Conservation (phyloP, 345 rosid species). For the Euclidium syriacum region DNA sequence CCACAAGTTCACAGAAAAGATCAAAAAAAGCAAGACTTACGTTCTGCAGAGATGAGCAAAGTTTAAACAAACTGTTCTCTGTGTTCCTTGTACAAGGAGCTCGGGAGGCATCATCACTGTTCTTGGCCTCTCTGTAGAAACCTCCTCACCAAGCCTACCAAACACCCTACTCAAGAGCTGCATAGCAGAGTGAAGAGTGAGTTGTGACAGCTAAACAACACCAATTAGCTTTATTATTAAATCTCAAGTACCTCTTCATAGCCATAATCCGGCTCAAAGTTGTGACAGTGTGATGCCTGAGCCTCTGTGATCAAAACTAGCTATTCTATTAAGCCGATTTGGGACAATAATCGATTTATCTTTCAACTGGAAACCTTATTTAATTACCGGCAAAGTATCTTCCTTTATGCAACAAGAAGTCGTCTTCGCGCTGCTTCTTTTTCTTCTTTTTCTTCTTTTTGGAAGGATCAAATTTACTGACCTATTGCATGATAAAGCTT, state of each 20-base stretch:
- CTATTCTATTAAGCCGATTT: neutral
- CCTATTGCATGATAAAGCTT: slow-evolving; percentile 17
- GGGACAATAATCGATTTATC: neutral
- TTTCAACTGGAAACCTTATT: neutral
- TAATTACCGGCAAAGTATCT: slow-evolving; percentile 43
- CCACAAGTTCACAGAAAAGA: neutral
- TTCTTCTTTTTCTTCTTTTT: slow-evolving; percentile 89
- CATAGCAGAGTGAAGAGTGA: neutral
- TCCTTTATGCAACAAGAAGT: slow-evolving; percentile 54
- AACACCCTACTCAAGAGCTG: slow-evolving; percentile 81
- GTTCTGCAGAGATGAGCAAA: slow-evolving; percentile 88
- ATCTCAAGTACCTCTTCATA: slow-evolving; percentile 61
- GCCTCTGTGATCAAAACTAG: slow-evolving; percentile 34
- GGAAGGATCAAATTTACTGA: slow-evolving; percentile 52
- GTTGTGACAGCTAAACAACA: too few species aligned
- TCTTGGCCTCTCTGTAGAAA: slow-evolving; percentile 77
- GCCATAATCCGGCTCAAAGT: slow-evolving; percentile 67
- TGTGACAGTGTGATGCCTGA: slow-evolving; percentile 35
- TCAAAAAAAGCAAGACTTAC: slow-evolving; percentile 30
- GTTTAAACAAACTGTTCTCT: slow-evolving; percentile 74
- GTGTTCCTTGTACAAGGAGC: slow-evolving; percentile 79
- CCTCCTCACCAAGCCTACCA: slow-evolving; percentile 68
- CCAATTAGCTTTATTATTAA: neutral
- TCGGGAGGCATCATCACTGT: slow-evolving; percentile 84
- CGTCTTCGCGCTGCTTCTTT: slow-evolving; percentile 48